Evolutionary conservation across 1,284 basidiomycete species (phyloP), one percentile per base, ranked within the genome.

Genomic region (Tylopilus sp.): DNA sequence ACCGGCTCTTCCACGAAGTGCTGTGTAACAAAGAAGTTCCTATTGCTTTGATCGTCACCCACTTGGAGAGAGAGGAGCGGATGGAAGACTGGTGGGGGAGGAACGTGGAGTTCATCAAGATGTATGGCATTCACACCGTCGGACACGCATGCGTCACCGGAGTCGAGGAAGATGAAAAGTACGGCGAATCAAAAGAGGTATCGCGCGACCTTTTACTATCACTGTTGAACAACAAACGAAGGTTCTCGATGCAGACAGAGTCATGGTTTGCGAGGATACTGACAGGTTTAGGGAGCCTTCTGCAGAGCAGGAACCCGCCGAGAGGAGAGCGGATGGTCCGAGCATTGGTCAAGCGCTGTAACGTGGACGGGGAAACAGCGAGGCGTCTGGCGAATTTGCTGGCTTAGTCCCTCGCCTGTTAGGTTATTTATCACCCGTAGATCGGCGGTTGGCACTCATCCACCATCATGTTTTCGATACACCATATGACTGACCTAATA

Each of bases 101-200:
- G 52, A 73, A 75, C 50, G 52, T 59, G 16, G 35, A 31, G 1
- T 48, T 51, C 19, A 72, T 74, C 50, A 51, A 59, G 16, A 37
- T n/a, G 19, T 57, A 68, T 43, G 62, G 59, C 8, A 69, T 74
- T 48, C 41, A 54, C 25, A 65, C 67, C 18, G 49, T 49, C 9
- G 67, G 63, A 6, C 59, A 67, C 9, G 72, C 70, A 6, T 75
- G 74, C 51, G 62, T 74, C 42, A 75, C 74, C 1, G 69, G 70
- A 13, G 46, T 65, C 6, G 49, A 63, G 41, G 65, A 64, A 41
- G 59, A 64, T 16, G 45, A 49, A 41, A 64, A 66, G 46, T 65
- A 66, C 13, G 8, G 21, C 6, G 48, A 66, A 52, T 64, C 62
- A 21, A 48, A 40, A 41, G 36, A 39, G 2, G 39, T 35, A 13